Evolutionary conservation across 1,284 basidiomycete species (phyloP), one percentile per base, ranked within the genome.

Genomic region (Athelia psychrophila): DNA sequence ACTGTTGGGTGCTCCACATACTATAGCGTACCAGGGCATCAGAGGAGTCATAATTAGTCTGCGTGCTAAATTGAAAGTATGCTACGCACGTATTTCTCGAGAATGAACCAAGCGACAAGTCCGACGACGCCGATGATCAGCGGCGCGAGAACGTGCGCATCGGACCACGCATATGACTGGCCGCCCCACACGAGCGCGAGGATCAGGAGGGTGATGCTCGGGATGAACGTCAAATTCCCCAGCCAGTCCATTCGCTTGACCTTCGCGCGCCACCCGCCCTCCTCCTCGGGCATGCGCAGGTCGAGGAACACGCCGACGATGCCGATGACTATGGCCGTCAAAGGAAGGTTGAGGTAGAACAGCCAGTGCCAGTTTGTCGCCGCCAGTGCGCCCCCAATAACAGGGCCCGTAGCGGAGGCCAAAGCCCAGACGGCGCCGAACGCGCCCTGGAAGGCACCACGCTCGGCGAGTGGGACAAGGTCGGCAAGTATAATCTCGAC

Each of bases 401-500:
- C n/a, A 6, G 38, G 38, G 5, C 38, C 38, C 5, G 38, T 18
- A 5, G 38, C 67, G 8, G 60, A 62, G 1, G 70, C 67, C 3
- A 72, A 49, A 2, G 69, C 62, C 66, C 69, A 72, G 2, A 63
- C 59, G 9, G 65, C 56, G 16, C 64, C 67, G 32, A 71, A 54
- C 16, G 67, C 50, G 15, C 71, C 70, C 44, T 65, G 63, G 53
- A 63, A 71, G 3, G 59, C 50, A 18, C 71, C 71, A 19, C 73
- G 63, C 42, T 74, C 64, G 3, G 66, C 54, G 2, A 75, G 61
- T 0, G 69, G 61, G 1, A 71, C 66, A 3, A 73, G 59, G 53
- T 73, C 70, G 5, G 65, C 64, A 1, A 65, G 58, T 30, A 73
- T 61, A 50, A 74, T 70, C 22, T 67, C 60, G 9, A 64, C 55